Evolutionary conservation across 768 basidiomycete species (phyloP).

Genomic region (Xanthoconium stramineum): DNA sequence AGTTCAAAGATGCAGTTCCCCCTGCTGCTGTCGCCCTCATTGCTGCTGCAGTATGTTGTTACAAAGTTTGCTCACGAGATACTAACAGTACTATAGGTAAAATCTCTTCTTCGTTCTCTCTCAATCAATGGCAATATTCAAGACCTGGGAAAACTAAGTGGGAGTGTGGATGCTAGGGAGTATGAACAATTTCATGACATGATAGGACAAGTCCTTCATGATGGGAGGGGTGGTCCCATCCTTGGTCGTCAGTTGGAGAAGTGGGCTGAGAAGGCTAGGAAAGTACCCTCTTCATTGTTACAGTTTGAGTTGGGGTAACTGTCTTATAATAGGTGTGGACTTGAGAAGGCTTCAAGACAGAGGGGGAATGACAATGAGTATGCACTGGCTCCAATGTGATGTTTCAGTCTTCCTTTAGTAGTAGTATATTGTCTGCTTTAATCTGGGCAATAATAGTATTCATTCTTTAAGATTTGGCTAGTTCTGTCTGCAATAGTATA

Average conservation of each 20-base stretch:
- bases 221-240: background rate
- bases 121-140: background rate
- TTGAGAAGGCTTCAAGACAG: background rate
- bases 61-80: background rate
- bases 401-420: background rate
- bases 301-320: background rate
- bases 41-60: background rate
- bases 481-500: background rate
- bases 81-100: background rate
- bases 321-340: background rate
- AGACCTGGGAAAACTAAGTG: background rate
- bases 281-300: background rate
- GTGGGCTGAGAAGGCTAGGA: background rate
- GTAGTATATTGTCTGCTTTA: background rate
- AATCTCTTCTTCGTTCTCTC: background rate
- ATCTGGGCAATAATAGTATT: background rate
- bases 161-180: background rate
- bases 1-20: background rate
- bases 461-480: background rate
- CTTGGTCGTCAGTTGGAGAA: background rate
- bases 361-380: background rate
- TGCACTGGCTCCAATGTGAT: background rate
- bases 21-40: background rate
- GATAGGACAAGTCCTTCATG: background rate
- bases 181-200: background rate